phyloP scores from a whole-genome alignment of 257 asterid species.

The Solanum pinnatisectum region DNA sequence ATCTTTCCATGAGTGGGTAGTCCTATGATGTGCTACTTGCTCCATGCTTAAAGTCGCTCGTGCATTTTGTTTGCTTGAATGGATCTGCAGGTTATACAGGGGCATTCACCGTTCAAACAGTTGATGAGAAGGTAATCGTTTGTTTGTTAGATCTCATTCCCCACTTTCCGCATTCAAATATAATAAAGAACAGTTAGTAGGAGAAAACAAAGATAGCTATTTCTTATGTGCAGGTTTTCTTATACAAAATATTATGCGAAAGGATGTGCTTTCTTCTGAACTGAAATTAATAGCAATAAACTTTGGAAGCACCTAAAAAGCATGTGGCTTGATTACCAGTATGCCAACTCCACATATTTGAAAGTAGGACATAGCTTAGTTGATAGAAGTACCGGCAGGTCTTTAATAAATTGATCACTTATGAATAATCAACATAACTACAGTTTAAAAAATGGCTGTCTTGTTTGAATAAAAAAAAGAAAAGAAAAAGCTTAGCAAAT shows the following conservation, averaged over 20 bases:
- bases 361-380: not conserved
- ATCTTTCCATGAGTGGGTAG: not conserved
- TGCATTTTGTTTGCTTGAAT: not conserved
- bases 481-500: not conserved
- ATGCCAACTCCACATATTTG: not conserved
- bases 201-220: not conserved
- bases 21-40: not conserved
- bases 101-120: conserved; percentile 81
- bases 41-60: not conserved
- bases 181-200: not conserved
- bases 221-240: not conserved
- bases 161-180: not conserved
- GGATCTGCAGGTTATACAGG: conserved; percentile 78
- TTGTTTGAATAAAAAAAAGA: not conserved
- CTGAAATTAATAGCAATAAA: not conserved
- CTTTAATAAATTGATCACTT: not conserved
- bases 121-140: conserved; percentile 41
- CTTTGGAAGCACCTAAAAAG: not conserved
- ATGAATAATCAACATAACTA: not conserved
- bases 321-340: not conserved
- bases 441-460: not conserved
- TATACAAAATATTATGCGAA: not conserved
- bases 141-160: not conserved
- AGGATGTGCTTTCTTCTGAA: not conserved
- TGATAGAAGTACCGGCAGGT: not conserved